Evolutionary conservation across 1,284 basidiomycete genomes (phyloP).

Genomic region (Entoloma clypeatum): DNA sequence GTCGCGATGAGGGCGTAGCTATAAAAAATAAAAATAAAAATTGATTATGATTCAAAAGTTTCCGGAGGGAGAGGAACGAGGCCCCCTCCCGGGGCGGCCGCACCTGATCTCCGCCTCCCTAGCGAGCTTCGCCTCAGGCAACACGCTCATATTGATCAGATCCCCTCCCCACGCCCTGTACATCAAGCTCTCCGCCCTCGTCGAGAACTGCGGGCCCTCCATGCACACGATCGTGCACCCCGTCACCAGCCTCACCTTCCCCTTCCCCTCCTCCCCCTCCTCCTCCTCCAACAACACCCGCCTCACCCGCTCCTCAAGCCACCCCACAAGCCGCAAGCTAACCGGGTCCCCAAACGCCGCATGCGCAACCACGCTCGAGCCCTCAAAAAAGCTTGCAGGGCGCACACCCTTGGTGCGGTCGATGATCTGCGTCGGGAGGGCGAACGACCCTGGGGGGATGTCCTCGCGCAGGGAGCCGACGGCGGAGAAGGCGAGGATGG

Average conservation of each 20-base stretch:
- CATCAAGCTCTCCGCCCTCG: constrained; percentile 93
- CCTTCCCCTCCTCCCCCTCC: constrained; percentile 45
- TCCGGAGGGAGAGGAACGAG: not conserved
- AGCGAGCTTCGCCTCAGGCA: constrained; percentile 95
- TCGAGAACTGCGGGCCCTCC: constrained; percentile 96
- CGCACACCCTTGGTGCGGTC: constrained; percentile 94
- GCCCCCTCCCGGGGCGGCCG: constrained; percentile 25
- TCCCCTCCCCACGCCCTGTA: constrained; percentile 92
- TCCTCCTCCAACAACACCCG: constrained; percentile 60
- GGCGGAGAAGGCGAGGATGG: constrained; percentile 91
- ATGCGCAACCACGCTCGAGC: constrained; percentile 82
- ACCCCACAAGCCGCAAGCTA: constrained; percentile 58
- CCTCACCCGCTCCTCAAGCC: constrained; percentile 67
- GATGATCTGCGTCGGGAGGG: constrained; percentile 91
- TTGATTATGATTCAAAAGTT: constrained; percentile 10
- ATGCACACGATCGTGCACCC: constrained; percentile 91
- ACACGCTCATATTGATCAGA: constrained; percentile 93
- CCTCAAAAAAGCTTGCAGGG: constrained; percentile 85
- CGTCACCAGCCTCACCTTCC: constrained; percentile 65
- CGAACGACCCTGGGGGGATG: constrained; percentile 87
- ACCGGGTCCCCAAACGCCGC: constrained; percentile 94
- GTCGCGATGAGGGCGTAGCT: constrained; percentile 92
- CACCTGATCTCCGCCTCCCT: constrained; percentile 92
- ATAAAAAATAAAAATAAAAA: constrained; percentile 7
- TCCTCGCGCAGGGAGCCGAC: constrained; percentile 97